These are phyloP conservation scores for Umbilicaria muhlenbergii DNA, from an alignment of 495 filamentous ascomycete genomes.

Conservation along the genomic window DNA sequence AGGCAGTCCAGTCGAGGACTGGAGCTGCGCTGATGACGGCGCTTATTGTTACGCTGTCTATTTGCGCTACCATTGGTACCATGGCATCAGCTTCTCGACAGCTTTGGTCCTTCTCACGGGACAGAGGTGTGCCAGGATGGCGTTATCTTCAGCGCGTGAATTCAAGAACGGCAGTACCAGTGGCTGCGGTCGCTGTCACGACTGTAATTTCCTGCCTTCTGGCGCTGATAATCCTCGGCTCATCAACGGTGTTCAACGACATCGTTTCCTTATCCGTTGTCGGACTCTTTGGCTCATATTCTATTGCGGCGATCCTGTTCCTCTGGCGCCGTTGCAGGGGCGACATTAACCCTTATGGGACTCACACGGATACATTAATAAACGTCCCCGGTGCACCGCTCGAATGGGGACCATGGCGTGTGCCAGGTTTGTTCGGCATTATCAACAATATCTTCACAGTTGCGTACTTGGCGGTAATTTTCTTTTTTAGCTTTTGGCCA, in stretches of 20 bases:
- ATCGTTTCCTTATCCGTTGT: slow-evolving; percentile 24
- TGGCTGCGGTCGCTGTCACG: slow-evolving; percentile 21
- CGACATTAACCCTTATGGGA: slow-evolving; percentile 13
- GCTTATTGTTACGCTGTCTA: slow-evolving; percentile 22
- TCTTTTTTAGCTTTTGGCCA: slow-evolving; percentile 32
- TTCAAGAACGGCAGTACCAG: slow-evolving; percentile 16
- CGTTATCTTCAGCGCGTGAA: slow-evolving; percentile 11
- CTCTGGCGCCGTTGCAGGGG: slow-evolving; percentile 29
- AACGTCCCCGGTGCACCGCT: slow-evolving; percentile 8
- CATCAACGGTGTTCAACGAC: slow-evolving; percentile 25
- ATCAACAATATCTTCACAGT: slow-evolving; percentile 28
- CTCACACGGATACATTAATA: slow-evolving; percentile 8
- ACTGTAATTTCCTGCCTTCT: slow-evolving; percentile 19
- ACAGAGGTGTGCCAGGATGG: slow-evolving; percentile 29
- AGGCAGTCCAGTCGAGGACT: slow-evolving; percentile 21
- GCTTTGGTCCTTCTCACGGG: slow-evolving; percentile 36
- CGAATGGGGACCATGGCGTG: slow-evolving; percentile 16
- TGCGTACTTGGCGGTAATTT: slow-evolving; percentile 24
- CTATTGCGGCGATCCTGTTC: slow-evolving; percentile 23
- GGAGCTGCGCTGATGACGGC: slow-evolving; percentile 27
- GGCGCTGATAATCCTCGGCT: slow-evolving; percentile 26
- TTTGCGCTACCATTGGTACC: slow-evolving; percentile 25
- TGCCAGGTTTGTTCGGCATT: slow-evolving; percentile 21
- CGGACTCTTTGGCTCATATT: slow-evolving; percentile 25
- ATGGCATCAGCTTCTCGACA: slow-evolving; percentile 34